phyloP scores from a whole-genome alignment of 345 rosid species.

The Pelargonium nanum region DNA sequence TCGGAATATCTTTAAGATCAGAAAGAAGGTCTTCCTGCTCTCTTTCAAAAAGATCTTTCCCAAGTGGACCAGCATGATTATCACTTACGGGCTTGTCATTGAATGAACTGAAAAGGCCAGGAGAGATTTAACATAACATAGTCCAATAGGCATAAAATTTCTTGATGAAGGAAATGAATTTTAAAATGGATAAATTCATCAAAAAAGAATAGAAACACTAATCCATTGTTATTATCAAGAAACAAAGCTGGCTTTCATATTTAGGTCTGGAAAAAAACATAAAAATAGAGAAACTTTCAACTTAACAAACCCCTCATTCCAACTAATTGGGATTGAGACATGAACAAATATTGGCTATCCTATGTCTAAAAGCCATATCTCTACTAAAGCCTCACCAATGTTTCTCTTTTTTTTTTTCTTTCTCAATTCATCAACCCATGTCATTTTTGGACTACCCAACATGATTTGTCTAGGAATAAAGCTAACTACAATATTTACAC shows the following conservation, averaged over 20 bases:
- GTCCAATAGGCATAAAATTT: background rate
- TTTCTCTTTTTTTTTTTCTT: too few relatives aligned
- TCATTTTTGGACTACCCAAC: too few relatives aligned
- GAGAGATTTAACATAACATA: constrained; percentile 6
- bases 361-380: too few relatives aligned
- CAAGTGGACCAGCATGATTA: constrained; percentile 65
- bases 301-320: too few relatives aligned
- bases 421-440: too few relatives aligned
- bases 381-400: too few relatives aligned
- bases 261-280: background rate
- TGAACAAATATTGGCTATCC: too few relatives aligned
- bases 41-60: constrained; percentile 84
- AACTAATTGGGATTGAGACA: too few relatives aligned
- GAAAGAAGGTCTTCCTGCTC: constrained; percentile 90
- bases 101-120: constrained; percentile 55
- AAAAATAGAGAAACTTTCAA: too few relatives aligned
- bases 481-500: too few relatives aligned
- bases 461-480: too few relatives aligned
- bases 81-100: constrained; percentile 86
- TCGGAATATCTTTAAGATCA: constrained; percentile 85
- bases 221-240: background rate
- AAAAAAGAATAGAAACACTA: background rate
- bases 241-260: background rate
- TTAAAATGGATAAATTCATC: too few relatives aligned
- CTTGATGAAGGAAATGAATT: background rate